Evolutionary conservation across 805 yeast species (phyloP), one percentile per base, ranked within the genome.

Genomic region (Pichia membranifaciens): DNA sequence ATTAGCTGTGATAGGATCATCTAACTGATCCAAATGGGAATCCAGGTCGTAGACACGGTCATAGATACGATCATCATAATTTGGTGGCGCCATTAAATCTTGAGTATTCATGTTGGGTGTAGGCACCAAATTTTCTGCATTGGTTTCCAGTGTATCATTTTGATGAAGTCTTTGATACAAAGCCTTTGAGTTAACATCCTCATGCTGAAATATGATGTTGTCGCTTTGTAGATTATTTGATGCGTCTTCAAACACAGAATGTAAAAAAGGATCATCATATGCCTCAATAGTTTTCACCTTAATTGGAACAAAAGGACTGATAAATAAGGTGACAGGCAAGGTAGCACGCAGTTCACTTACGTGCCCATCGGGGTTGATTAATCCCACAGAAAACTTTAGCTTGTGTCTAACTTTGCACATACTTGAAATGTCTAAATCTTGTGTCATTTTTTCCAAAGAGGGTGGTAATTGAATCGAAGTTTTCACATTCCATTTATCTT

Each of bases 331-430:
- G 4, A 91, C 72, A 0, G 98, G 98, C 52, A 91, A 70, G 0
- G 96, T 84, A 0, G 97, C 97, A 29, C 98, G 73, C 43, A 91
- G 71, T 63, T 90, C 97, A 0, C 96, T 87, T 3, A 84, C 81
- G 60, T 91, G 98, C 3, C 96, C 96, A 63, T 89, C 97, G 0
- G 95, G 84, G 60, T 93, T 91, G 36, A 79, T 66, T 53, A 93
- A 72, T 1, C 87, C 84, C 49, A 93, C 79, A 9, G 78, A 81
- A 61, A 90, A 87, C 58, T 87, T 84, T 48, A 93, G 67, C 66
- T 89, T 90, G 68, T 93, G 99, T 47, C 95, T 78, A 13, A 93
- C 89, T 62, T 87, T 87, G 49, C 88, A 74, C 59, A 81, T 78
- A 23, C 74, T 74, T 29, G 74, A 68, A 34, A 93, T 71, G 50